Base-by-base conservation (phyloP, 106 monocot species). In the Alisma plantagoaquatica region DNA sequence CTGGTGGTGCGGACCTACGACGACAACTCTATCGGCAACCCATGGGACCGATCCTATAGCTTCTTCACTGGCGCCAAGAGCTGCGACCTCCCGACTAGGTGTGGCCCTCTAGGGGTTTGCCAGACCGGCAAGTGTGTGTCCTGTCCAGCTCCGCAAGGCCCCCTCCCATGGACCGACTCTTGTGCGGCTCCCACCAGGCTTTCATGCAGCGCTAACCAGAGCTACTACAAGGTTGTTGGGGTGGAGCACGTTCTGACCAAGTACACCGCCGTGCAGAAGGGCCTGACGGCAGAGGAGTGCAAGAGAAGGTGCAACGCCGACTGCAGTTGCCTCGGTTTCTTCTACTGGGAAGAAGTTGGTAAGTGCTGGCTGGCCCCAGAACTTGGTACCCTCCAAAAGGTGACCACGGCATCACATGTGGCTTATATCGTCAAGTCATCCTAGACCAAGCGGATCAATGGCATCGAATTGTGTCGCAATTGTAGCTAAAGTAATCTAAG, bases 51-150 rank as follows among this genome's bases (percentile, higher is more conserved):
- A 29, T 44, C 65, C 2, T 65, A 44, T 29, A 22, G 43, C 11
- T 62, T 66, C 33, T 76, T 85, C 60, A 47, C 60, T 15, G 63
- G 73, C n/a, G n/a, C n/a, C 26, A 53, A 54, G 10, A 69, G 60
- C 43, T 56, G 43, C 17, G 41, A 3, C 41, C 72, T 61, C 77
- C 81, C 17, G 42, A 31, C n/a, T n/a, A 54, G 49, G 55, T 66
- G 66, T 27, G 45, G 44, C 1, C 12, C 18, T 1, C 51, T 81
- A 9, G 66, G 66, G 32, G 12, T 66, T 2, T 66, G 56, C 56
- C 27, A 56, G 11, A 32, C 22, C 23, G 56, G 31, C 32, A 56
- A 29, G 56, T 66, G 66, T 26, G 66, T 53, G 16, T 41, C 33
- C 1, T 66, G 66, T 19, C 66, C 66, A 1, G 45, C 66, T 19